Evolutionary conservation across 2,329 filamentous ascomycete genomes (phyloP), one percentile per base, ranked within the genome.

Genomic region (Ophiostoma tasmaniense): DNA sequence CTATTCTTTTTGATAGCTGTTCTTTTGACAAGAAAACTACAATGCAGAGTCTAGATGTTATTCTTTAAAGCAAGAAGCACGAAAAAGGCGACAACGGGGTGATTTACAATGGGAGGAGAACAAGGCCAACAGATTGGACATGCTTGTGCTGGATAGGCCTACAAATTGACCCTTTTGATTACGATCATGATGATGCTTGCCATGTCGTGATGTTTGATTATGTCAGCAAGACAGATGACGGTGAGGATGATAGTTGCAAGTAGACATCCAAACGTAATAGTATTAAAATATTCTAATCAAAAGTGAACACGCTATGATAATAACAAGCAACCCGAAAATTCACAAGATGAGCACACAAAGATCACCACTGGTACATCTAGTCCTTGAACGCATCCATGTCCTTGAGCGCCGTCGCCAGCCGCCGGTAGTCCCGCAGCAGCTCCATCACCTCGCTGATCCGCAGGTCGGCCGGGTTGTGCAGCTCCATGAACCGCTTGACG

Each of bases 361-460:
- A 20, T 20, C 17, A 25, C 13, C 50, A 55, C 8, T 10, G n/a
- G 17, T 28, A 25, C 50, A 55, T 22, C 50, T 55, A 55, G 50
- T 55, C 50, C 13, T 55, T 55, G n/a, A 90, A 87, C 11, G 86
- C 87, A 25, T 83, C 87, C 75, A 86, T 79, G 66, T 88, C 85
- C 73, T 86, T 87, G 69, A 93, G 76, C 10, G 85, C 85, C 35
- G 82, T 82, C 0, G 90, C 90, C 64, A 94, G 79, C 67, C 91
- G 82, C 74, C 90, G 86, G 75, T 94, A 94, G 76, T 94, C 91
- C 68, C 86, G 83, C 28, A 94, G 78, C 66, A 94, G 79, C 69
- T 90, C 86, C 30, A 89, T 79, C 22, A 94, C 87, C 74, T 94
- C 91, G n/a, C 87, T 85, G 33, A 94, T 80, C 68, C 83, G 87